Evolutionary conservation across 345 rosid genomes (phyloP), one percentile per base, ranked within the genome.

Genomic region (Eucalyptus shirleyi): DNA sequence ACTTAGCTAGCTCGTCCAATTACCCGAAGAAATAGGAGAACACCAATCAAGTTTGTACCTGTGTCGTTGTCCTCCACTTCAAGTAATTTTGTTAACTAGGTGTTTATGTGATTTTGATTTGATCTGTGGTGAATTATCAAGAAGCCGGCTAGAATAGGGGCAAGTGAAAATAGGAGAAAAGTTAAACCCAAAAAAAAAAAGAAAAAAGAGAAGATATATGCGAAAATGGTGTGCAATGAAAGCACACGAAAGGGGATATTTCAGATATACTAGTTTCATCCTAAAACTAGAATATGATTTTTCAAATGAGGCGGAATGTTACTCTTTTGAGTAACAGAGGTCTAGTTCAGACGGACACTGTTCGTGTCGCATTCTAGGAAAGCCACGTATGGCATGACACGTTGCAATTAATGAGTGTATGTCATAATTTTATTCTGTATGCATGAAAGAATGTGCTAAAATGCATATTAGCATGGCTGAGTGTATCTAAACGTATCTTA

Each of bases 391-490:
- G 15, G 47, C 85, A 77, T 40, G 40, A n/a, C 77, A 15, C 21
- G 40, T 65, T 17, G 9, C 3, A 17, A 15, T n/a, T 1, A 4
- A 65, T 11, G 0, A 8, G 21, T 7, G 40, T 16, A 7, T n/a
- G 77, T n/a, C 18, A 16, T 65, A n/a, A 65, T n/a, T 4, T 15
- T 23, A 5, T 60, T 28, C 17, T 62, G 17, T 62, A 6, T 6
- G 32, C 34, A 8, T 62, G 69, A 28, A 62, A 62, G 34, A 62
- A 62, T 62, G 69, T 62, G 4, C 32, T 30, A 1, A 60, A 62
- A 62, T 30, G 32, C 34, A 30, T 62, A 62, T 62, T 28, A 28
- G n/a, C 47, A 21, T 40, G 47, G 4, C 16, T 19, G 23, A 21
- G 12, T 37, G 30, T 77, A 11, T 77, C 47, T 11, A 11, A 77